These are phyloP conservation scores for Suillus weaverae DNA, from an alignment of 768 basidiomycete genomes.

Conservation along the genomic window DNA sequence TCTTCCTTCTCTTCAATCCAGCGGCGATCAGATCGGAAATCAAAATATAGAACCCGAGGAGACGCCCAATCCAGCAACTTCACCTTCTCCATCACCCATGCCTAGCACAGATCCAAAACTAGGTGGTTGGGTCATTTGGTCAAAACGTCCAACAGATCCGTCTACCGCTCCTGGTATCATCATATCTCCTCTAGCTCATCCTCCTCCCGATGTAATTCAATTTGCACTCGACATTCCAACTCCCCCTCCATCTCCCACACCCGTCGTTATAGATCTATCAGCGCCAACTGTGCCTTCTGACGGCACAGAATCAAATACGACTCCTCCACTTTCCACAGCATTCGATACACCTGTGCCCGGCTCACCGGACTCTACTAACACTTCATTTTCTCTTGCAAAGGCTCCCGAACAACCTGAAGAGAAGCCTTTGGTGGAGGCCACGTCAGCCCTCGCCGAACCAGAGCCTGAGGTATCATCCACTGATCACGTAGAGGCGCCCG, in stretches of 20 bases:
- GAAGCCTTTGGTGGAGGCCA: neutral
- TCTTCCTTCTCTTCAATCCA: constrained; percentile 32
- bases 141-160: constrained; percentile 66
- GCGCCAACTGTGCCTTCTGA: constrained; percentile 17
- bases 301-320: constrained; percentile 48
- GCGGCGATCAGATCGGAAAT: constrained; percentile 3
- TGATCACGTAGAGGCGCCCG: constrained; percentile 14
- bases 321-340: constrained; percentile 49
- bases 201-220: constrained; percentile 58
- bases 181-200: constrained; percentile 62
- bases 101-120: neutral
- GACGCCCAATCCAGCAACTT: constrained; percentile 23
- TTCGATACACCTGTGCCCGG: constrained; percentile 47
- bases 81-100: neutral
- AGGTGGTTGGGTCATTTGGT: constrained; percentile 66
- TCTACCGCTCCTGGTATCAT: constrained; percentile 67
- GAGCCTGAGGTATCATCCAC: constrained; percentile 16
- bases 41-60: constrained; percentile 7
- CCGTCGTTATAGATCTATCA: neutral
- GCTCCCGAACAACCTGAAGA: constrained; percentile 17
- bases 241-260: constrained; percentile 46
- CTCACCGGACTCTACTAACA: constrained; percentile 61
- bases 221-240: constrained; percentile 54
- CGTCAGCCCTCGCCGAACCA: neutral
- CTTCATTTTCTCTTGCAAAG: constrained; percentile 49